Conservation (phyloP, 2,329 filamentous ascomycete genomes). For the Penicillium sp. region DNA sequence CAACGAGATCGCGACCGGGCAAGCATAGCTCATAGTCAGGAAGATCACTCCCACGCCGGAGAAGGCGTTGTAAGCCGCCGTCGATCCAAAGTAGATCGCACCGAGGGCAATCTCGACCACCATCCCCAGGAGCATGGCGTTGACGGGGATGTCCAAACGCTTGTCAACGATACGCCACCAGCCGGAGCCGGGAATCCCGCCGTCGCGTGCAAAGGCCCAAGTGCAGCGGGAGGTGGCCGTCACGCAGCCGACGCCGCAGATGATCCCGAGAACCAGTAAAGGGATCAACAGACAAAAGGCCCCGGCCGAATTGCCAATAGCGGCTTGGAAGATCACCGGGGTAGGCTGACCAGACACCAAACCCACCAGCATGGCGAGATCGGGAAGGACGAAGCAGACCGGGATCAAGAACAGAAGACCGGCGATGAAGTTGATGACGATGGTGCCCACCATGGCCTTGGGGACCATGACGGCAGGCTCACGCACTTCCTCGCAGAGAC, state of each 20-base stretch:
- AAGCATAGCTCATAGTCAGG: conserved; percentile 66
- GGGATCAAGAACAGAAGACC: conserved; percentile 66
- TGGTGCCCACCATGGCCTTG: conserved; percentile 65
- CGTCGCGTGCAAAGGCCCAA: conserved; percentile 70
- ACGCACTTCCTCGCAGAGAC: conserved; percentile 67
- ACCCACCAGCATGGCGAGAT: conserved; percentile 58
- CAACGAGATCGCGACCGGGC: conserved; percentile 64
- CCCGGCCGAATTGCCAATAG: conserved; percentile 65
- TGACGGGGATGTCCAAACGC: conserved; percentile 65
- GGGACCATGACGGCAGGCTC: conserved; percentile 63
- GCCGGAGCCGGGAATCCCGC: conserved; percentile 65
- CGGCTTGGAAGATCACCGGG: conserved; percentile 68
- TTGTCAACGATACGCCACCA: conserved; percentile 64
- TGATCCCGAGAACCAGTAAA: conserved; percentile 67
- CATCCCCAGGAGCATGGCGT: conserved; percentile 65
- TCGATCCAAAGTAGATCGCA: conserved; percentile 74
- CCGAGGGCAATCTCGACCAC: conserved; percentile 67
- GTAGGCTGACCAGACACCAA: conserved; percentile 70
- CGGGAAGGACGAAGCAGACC: conserved; percentile 69
- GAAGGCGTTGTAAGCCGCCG: conserved; percentile 75
- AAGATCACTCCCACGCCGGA: conserved; percentile 77
- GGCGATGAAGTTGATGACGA: conserved; percentile 62
- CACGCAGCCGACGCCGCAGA: conserved; percentile 68
- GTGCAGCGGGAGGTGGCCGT: conserved; percentile 70
- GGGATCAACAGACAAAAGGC: conserved; percentile 69